Conservation (phyloP, 1,284 basidiomycete species). For the Pseudozyma pruni region DNA sequence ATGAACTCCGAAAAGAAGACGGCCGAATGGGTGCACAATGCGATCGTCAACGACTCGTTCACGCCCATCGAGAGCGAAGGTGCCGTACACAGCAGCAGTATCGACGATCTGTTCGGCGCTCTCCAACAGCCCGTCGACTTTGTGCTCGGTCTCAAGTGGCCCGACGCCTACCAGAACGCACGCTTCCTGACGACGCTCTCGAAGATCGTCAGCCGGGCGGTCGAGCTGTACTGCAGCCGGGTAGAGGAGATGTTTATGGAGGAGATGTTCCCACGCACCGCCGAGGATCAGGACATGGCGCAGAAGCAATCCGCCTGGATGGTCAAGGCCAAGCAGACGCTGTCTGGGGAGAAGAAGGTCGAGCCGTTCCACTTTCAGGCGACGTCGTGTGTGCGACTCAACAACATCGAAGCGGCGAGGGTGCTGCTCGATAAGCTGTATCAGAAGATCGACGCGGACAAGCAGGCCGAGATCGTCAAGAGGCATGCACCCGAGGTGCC, state of each 20-base stretch:
- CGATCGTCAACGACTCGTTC: constrained; percentile 58
- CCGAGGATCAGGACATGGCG: constrained; percentile 69
- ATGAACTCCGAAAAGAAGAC: constrained; percentile 90
- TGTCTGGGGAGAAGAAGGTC: constrained; percentile 87
- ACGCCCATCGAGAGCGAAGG: constrained; percentile 76
- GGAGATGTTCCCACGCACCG: constrained; percentile 86
- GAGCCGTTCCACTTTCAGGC: constrained; percentile 94
- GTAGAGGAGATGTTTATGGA: constrained; percentile 89
- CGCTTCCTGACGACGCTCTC: constrained; percentile 80
- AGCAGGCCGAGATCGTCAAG: constrained; percentile 76
- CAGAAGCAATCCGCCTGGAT: constrained; percentile 85
- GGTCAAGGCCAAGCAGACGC: constrained; percentile 83
- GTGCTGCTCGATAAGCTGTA: constrained; percentile 93
- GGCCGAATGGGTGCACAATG: constrained; percentile 81
- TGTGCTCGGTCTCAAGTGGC: constrained; percentile 89
- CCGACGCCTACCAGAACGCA: constrained; percentile 87
- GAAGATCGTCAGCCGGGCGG: constrained; percentile 89
- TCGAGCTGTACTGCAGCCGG: constrained; percentile 89
- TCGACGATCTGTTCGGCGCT: constrained; percentile 94
- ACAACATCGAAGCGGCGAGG: constrained; percentile 94
- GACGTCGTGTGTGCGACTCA: constrained; percentile 90
- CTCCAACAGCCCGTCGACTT: constrained; percentile 89
- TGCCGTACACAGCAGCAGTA: constrained; percentile 89
- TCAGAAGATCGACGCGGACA: constrained; percentile 88
- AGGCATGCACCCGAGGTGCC: constrained; percentile 70